phyloP scores from a whole-genome alignment of 371 early-diverging fungal genomes.

The Saksenaea vasiformis region DNA sequence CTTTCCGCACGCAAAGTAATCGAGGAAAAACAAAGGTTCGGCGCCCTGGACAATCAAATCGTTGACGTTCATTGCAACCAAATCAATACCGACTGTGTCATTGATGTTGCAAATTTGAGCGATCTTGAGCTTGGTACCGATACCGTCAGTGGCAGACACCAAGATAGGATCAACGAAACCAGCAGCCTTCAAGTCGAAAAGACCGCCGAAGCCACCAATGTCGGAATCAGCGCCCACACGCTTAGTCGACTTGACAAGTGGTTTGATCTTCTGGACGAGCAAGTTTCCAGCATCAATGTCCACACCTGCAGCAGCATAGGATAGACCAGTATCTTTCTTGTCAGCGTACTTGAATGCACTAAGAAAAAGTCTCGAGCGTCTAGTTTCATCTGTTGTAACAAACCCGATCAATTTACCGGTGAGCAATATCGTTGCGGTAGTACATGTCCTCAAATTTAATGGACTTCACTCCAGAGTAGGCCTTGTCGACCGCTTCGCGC shows the following conservation, averaged over 20 bases:
- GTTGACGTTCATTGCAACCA: slow-evolving; percentile 99
- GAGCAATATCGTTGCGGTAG: slow-evolving; percentile 92
- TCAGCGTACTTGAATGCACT: slow-evolving; percentile 67
- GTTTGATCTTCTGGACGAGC: slow-evolving; percentile 94
- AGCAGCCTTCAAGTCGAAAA: slow-evolving; percentile 93
- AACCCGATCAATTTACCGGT: slow-evolving; percentile 45
- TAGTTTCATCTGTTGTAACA: neutral
- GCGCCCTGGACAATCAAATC: slow-evolving; percentile 99
- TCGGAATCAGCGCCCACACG: slow-evolving; percentile 94
- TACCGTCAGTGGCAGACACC: slow-evolving; percentile 97
- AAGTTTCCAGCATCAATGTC: slow-evolving; percentile 94
- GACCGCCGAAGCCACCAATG: slow-evolving; percentile 97
- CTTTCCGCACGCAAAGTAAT: slow-evolving; percentile 95
- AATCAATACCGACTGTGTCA: slow-evolving; percentile 92
- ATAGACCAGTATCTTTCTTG: slow-evolving; percentile 51
- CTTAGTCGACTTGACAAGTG: slow-evolving; percentile 87
- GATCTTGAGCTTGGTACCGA: slow-evolving; percentile 97
- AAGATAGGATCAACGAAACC: slow-evolving; percentile 91
- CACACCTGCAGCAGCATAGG: slow-evolving; percentile 96
- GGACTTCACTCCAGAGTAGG: slow-evolving; percentile 68
- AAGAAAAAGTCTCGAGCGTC: slow-evolving; percentile 6
- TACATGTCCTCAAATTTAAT: slow-evolving; percentile 85
- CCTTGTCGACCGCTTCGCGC: slow-evolving; percentile 73
- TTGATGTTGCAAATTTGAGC: slow-evolving; percentile 86
- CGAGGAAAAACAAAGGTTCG: slow-evolving; percentile 96